Evolutionary conservation across 202 grass and related monocot species (phyloP).

Genomic region (Sporobolus alterniflorus): DNA sequence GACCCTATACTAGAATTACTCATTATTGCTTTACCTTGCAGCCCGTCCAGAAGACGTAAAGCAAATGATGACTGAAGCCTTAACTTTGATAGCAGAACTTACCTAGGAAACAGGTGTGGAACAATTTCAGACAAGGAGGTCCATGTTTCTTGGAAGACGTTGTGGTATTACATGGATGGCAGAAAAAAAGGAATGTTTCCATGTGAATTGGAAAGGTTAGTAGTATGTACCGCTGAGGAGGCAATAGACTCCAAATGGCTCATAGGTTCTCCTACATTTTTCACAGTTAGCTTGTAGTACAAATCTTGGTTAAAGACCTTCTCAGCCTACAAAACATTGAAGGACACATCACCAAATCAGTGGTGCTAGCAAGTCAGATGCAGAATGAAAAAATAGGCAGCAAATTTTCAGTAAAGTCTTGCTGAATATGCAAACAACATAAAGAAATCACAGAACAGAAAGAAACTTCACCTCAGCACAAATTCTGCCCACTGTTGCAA

Average conservation of each 20-base stretch:
- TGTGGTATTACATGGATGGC: background rate
- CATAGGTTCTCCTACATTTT: slow-evolving; percentile 97
- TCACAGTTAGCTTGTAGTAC: slow-evolving; percentile 94
- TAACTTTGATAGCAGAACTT: slow-evolving; percentile 97
- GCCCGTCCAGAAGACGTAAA: slow-evolving; percentile 99
- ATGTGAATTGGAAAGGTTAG: background rate
- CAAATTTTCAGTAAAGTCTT: background rate
- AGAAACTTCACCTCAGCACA: slow-evolving; percentile 85
- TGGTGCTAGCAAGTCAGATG: background rate
- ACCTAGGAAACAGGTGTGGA: slow-evolving; percentile 60
- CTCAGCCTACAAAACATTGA: slow-evolving; percentile 75
- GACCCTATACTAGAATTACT: background rate
- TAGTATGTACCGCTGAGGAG: slow-evolving; percentile 71
- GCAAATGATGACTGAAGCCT: slow-evolving; percentile 95
- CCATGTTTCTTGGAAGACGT: background rate
- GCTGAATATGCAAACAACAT: background rate
- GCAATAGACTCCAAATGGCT: slow-evolving; percentile 98
- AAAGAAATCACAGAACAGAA: slow-evolving; percentile 11
- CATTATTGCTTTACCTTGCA: slow-evolving; percentile 74
- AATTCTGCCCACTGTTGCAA: slow-evolving; percentile 93
- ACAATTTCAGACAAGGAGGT: slow-evolving; percentile 38
- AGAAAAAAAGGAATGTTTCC: background rate
- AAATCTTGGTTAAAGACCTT: slow-evolving; percentile 99
- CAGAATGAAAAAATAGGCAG: background rate
- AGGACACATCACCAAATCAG: background rate